Percentiles rank a stretch among this genome's conserved stretches.
These are phyloP conservation scores for Plantago coronopus DNA, from an alignment of 305 asterid species.

Conservation along the genomic window DNA sequence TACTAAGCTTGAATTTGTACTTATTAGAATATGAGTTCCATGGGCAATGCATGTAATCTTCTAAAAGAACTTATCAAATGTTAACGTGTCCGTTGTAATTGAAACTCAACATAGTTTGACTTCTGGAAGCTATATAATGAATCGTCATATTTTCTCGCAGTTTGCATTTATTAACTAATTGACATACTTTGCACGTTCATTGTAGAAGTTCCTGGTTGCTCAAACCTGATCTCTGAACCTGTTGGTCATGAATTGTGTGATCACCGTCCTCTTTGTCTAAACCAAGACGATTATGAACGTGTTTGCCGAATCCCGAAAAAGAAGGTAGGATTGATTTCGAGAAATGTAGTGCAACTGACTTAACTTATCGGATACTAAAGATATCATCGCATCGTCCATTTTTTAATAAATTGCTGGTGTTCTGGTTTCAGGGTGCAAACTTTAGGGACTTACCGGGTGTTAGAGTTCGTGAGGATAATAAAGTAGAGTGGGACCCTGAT, in stretches of 20 bases:
- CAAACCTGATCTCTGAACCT: constrained; percentile 13
- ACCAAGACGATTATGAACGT: constrained; percentile 58
- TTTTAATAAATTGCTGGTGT: neutral
- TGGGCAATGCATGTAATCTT: too few relatives aligned
- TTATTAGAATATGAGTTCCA: too few relatives aligned
- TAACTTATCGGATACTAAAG: neutral
- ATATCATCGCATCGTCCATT: neutral
- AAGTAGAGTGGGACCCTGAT: constrained; percentile 64
- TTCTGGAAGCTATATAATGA: too few relatives aligned
- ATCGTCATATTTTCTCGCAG: too few relatives aligned
- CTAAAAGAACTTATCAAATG: too few relatives aligned
- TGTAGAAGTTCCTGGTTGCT: constrained; percentile 61
- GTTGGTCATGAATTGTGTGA: constrained; percentile 38
- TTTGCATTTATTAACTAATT: too few relatives aligned
- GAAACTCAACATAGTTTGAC: too few relatives aligned
- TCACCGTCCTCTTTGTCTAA: constrained; percentile 51
- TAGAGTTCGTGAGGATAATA: constrained; percentile 47
- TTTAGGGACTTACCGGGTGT: constrained; percentile 68
- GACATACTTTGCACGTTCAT: neutral
- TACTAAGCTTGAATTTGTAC: too few relatives aligned
- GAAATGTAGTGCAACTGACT: neutral
- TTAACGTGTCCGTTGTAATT: too few relatives aligned
- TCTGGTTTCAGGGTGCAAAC: constrained; percentile 34
- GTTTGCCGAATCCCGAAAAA: constrained; percentile 54
- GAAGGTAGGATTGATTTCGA: constrained; percentile 34